Evolutionary conservation across 495 filamentous ascomycete species (phyloP).

Genomic region (Penicillium salamii): DNA sequence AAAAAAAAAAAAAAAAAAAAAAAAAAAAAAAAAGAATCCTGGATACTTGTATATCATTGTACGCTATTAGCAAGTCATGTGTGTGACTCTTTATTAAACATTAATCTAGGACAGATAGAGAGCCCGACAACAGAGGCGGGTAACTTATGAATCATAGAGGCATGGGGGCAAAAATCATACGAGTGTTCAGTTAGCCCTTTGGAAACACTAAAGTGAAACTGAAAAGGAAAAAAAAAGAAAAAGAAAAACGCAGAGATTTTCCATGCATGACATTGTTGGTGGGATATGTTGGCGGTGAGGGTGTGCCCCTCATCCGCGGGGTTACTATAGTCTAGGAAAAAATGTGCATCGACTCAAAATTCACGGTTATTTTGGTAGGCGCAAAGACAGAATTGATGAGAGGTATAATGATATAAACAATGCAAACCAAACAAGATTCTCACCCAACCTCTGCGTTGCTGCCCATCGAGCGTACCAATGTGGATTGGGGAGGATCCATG

Average conservation of each 20-base stretch:
- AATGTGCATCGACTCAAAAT: constrained; percentile 10
- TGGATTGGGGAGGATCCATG: constrained; percentile 17
- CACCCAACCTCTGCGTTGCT: constrained; percentile 42
- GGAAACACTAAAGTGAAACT: neutral
- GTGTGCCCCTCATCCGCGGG: constrained; percentile 18
- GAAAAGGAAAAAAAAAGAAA: too few relatives aligned
- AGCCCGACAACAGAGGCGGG: neutral
- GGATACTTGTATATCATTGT: too few relatives aligned
- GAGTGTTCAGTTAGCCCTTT: too few relatives aligned
- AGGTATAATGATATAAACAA: constrained; percentile 18
- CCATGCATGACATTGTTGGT: constrained; percentile 18
- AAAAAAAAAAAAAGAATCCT: too few relatives aligned
- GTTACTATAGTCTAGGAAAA: constrained; percentile 6
- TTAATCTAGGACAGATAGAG: neutral
- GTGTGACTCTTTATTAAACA: neutral
- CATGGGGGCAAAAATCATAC: constrained; percentile 6
- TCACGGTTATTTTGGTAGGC: constrained; percentile 10
- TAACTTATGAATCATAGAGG: constrained; percentile 4
- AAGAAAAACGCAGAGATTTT: neutral
- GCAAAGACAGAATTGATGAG: neutral
- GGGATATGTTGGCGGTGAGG: constrained; percentile 20
- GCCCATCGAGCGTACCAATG: constrained; percentile 29
- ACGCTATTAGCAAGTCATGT: too few relatives aligned
- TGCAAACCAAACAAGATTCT: constrained; percentile 11
- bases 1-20: too few relatives aligned